Percentiles rank a stretch among this genome's conserved stretches.
Evolutionary conservation across 768 basidiomycete genomes (phyloP).

Genomic region (Pisolithus albus): DNA sequence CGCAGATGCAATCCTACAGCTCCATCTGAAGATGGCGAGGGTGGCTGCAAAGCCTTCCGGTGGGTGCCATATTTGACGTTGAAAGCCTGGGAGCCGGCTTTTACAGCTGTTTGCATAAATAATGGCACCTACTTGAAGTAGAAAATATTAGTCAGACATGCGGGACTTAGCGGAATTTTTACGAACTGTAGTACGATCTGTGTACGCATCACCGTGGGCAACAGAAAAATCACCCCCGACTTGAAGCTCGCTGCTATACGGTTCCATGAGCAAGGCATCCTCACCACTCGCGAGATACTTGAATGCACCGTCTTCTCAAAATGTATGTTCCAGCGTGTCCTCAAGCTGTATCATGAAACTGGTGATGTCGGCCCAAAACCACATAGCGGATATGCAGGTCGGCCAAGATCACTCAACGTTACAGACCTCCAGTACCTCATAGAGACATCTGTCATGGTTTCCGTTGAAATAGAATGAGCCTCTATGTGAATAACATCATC

Average conservation of each 20-base stretch:
- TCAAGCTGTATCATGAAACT: too few relatives aligned
- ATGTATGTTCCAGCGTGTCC: too few relatives aligned
- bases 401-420: too few relatives aligned
- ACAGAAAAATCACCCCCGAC: neutral
- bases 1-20: conserved; percentile 28
- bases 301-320: too few relatives aligned
- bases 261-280: neutral
- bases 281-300: conserved; percentile 1
- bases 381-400: too few relatives aligned
- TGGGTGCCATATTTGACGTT: conserved; percentile 35
- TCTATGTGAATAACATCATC: too few relatives aligned
- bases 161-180: neutral
- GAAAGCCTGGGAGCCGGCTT: too few relatives aligned
- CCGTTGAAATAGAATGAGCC: too few relatives aligned
- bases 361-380: too few relatives aligned
- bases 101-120: too few relatives aligned
- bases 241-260: neutral
- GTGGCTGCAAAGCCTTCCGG: conserved; percentile 52
- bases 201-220: neutral
- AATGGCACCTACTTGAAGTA: too few relatives aligned
- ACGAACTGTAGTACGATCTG: neutral
- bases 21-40: conserved; percentile 37
- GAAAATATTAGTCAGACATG: too few relatives aligned
- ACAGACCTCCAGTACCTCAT: conserved; percentile 6
- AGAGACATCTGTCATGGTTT: conserved; percentile 9